Conservation (phyloP, 768 basidiomycete species). For the Pholiota molesta region DNA sequence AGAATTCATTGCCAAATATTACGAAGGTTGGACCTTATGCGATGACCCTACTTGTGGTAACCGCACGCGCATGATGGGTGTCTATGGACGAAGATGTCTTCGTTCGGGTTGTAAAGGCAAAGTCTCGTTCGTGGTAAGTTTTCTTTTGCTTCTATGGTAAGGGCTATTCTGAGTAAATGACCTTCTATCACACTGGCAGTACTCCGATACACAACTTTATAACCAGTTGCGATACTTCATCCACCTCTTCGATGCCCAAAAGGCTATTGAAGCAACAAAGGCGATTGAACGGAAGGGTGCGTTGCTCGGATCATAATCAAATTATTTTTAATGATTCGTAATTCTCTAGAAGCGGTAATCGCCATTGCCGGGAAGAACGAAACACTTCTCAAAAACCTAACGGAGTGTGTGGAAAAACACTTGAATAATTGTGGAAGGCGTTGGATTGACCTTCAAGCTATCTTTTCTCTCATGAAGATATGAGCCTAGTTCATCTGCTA, state of each 20-base stretch:
- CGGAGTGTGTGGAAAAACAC: constrained; percentile 69
- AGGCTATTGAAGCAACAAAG: constrained; percentile 54
- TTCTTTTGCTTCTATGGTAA: neutral
- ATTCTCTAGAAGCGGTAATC: constrained; percentile 30
- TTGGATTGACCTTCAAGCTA: constrained; percentile 79
- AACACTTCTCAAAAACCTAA: constrained; percentile 54
- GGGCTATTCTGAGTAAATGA: constrained; percentile 4
- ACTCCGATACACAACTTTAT: constrained; percentile 83
- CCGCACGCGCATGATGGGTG: constrained; percentile 91
- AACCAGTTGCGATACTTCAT: constrained; percentile 87
- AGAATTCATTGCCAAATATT: constrained; percentile 75
- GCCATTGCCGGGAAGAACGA: constrained; percentile 54
- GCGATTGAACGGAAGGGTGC: constrained; percentile 47
- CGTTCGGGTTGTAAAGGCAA: constrained; percentile 67
- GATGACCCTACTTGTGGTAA: constrained; percentile 83
- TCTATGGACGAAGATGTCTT: constrained; percentile 85
- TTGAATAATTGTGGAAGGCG: constrained; percentile 86
- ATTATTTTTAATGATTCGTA: neutral
- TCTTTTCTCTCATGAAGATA: constrained; percentile 85
- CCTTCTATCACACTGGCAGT: constrained; percentile 55
- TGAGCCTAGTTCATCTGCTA: constrained; percentile 26
- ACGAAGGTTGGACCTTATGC: constrained; percentile 88
- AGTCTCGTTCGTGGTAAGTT: constrained; percentile 75
- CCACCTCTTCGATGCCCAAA: constrained; percentile 76
- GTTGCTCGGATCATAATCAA: constrained; percentile 14